Evolutionary conservation across 768 basidiomycete genomes (phyloP), one percentile per base, ranked within the genome.

Genomic region (Lactarius tabidus): DNA sequence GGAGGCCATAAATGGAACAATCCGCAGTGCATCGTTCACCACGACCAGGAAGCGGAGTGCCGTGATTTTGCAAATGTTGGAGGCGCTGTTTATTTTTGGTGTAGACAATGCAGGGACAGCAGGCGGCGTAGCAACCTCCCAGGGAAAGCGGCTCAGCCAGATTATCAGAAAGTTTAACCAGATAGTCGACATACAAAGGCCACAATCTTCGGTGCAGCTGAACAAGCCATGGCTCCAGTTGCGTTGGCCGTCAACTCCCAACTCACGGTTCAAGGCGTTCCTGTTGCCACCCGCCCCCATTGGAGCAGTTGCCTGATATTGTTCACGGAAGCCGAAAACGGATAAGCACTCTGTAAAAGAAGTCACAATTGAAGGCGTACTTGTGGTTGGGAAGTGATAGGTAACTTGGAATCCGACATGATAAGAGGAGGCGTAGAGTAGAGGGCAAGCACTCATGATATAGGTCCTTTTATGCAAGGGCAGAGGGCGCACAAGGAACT

Each of bases 41-140:
- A 18, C 74, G 73, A 45, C 41, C 20, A 2, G 58, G 14, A 5
- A 79, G 77, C 26, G 79, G 77, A 29, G 65, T 67, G 31, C 78
- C 80, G 29, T 77, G 70, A 2, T 43, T 54, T 29, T 74, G 68
- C 39, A 82, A 71, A 59, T 79, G 74, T 23, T 78, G 75, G 48
- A 75, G 71, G 60, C 81, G 79, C 28, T 72, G 71, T 69, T 78
- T 80, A 71, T 76, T 76, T 66, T 77, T 71, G 43, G 73, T 70
- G 69, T 80, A 80, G 43, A 75, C 69, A 60, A 80, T 66, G 70
- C 79, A 81, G 0, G 81, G 80, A 73, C 74, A 79, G 69, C 71
- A 82, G 38, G 69, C 75, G 1, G 80, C 67, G 12, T 76, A 64
- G 45, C 76, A 62, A 65, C 75, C 80, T 80, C 20, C 7, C 29